Conservation (phyloP, 495 filamentous ascomycete genomes). For the Annulohypoxylon stygium region DNA sequence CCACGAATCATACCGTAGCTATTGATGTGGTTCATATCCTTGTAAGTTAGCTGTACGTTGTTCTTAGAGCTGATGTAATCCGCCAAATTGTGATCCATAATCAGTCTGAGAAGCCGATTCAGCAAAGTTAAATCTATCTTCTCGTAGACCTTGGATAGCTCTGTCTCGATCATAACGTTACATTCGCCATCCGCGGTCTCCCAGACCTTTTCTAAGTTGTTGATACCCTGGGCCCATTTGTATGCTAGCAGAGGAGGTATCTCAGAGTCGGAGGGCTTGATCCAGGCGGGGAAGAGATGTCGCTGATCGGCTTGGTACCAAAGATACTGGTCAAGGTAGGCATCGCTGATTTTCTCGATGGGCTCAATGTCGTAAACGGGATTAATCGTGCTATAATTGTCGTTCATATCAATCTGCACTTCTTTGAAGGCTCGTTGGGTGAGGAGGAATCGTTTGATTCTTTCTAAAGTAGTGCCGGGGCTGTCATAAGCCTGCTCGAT, state of each 20-base stretch:
- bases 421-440: conserved; percentile 99
- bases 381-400: conserved; percentile 99
- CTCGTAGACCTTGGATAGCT: conserved; percentile 98
- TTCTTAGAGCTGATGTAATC: conserved; percentile 99
- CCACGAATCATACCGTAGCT: conserved; percentile 98
- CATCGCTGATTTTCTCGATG: conserved; percentile 99
- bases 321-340: conserved; percentile 97
- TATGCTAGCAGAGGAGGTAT: conserved; percentile 97
- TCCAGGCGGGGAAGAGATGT: conserved; percentile 98
- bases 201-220: conserved; percentile 98
- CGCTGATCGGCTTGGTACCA: conserved; percentile 99
- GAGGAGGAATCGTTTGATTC: conserved; percentile 97
- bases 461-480: conserved; percentile 92
- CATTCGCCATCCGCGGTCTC: conserved; percentile 95
- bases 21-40: conserved; percentile 99
- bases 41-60: conserved; percentile 98
- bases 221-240: conserved; percentile 99
- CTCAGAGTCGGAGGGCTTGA: conserved; percentile 99
- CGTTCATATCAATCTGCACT: conserved; percentile 99
- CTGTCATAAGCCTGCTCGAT: conserved; percentile 99
- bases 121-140: conserved; percentile 98
- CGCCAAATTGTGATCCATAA: conserved; percentile 99
- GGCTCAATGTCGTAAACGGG: conserved; percentile 99
- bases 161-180: conserved; percentile 99
- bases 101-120: conserved; percentile 90